Percentiles rank a stretch among this genome's conserved stretches.
Evolutionary conservation across 1,139 yeast species (phyloP).

Genomic region (Komagataea norvegica): DNA sequence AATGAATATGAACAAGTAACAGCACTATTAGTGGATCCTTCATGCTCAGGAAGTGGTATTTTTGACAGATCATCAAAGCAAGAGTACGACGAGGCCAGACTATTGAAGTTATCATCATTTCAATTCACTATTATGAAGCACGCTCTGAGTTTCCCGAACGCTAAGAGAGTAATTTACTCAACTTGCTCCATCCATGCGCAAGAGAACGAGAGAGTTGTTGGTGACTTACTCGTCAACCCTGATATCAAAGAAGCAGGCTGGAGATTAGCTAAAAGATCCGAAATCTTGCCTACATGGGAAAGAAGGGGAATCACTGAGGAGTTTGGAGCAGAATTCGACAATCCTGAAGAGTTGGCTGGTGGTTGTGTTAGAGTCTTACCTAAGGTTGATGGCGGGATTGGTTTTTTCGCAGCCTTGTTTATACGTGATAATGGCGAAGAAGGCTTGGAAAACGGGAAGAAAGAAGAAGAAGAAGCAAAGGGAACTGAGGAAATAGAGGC

Average conservation of each 20-base stretch:
- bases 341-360: slow-evolving; percentile 56
- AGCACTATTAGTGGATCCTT: slow-evolving; percentile 89
- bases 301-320: slow-evolving; percentile 75
- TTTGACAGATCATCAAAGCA: slow-evolving; percentile 65
- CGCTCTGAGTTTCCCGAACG: slow-evolving; percentile 78
- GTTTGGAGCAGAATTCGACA: slow-evolving; percentile 45
- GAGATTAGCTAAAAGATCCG: slow-evolving; percentile 56
- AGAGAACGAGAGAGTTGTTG: slow-evolving; percentile 90
- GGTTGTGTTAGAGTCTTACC: slow-evolving; percentile 87
- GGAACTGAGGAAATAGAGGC: slow-evolving; percentile 8
- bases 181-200: slow-evolving; percentile 93
- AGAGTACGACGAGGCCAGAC: slow-evolving; percentile 47
- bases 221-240: slow-evolving; percentile 62
- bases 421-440: slow-evolving; percentile 29
- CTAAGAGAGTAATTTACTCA: slow-evolving; percentile 79
- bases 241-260: slow-evolving; percentile 64
- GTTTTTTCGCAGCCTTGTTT: slow-evolving; percentile 77
- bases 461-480: slow-evolving; percentile 1
- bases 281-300: slow-evolving; percentile 80
- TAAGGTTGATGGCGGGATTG: slow-evolving; percentile 91
- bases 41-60: slow-evolving; percentile 96
- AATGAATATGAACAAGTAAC: slow-evolving; percentile 58
- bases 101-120: slow-evolving; percentile 73
- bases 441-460: too few relatives aligned
- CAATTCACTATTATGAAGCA: slow-evolving; percentile 85